Evolutionary conservation across 2,329 filamentous ascomycete genomes (phyloP).

Genomic region (Coleophoma eucalyptorum): DNA sequence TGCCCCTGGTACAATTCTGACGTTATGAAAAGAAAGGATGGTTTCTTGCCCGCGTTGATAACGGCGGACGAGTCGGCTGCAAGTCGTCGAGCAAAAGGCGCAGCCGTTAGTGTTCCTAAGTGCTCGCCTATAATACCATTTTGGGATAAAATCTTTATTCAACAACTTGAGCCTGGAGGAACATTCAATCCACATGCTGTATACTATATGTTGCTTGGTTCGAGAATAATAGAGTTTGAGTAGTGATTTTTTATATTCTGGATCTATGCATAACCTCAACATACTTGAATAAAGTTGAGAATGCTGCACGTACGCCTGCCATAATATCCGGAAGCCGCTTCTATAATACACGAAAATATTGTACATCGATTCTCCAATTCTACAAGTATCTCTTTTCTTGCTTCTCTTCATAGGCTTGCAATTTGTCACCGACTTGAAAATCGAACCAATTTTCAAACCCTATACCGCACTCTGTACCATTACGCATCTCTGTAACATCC

Average conservation of each 20-base stretch:
- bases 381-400: slow-evolving; percentile 53
- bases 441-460: slow-evolving; percentile 77
- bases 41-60: neutral
- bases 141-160: no score
- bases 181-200: no score
- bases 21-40: neutral
- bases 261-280: no score
- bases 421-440: slow-evolving; percentile 75
- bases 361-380: neutral
- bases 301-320: neutral
- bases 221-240: no score
- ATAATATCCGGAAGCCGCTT: neutral
- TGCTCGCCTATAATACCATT: no score
- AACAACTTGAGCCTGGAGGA: no score
- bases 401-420: slow-evolving; percentile 84
- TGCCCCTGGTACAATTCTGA: neutral
- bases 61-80: neutral
- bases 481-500: slow-evolving; percentile 83
- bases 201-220: no score
- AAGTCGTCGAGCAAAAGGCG: neutral
- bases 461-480: slow-evolving; percentile 91
- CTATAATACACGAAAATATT: neutral
- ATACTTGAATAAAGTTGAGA: neutral
- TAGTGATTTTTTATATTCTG: no score
- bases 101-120: no score